Conservation (phyloP, 2,329 filamentous ascomycete genomes). For the Colletotrichum navitas region DNA sequence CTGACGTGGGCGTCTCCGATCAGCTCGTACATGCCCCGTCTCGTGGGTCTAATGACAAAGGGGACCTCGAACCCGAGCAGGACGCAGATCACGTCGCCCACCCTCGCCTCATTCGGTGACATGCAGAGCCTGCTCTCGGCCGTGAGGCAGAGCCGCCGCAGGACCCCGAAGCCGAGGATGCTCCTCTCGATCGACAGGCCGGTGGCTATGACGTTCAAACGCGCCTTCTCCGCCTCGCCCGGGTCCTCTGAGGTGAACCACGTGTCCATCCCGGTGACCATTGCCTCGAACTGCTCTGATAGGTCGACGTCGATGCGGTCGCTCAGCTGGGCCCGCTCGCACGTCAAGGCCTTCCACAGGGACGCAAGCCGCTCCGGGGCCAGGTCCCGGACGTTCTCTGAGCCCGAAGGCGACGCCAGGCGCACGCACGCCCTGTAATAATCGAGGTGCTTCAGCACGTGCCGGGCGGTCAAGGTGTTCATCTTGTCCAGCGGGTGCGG, state of each 20-base stretch:
- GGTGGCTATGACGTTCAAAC: not conserved
- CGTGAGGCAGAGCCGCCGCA: conserved; percentile 18
- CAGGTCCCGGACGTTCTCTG: conserved; percentile 14
- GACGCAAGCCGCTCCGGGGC: not conserved
- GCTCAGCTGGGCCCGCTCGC: conserved; percentile 27
- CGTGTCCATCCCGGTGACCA: not conserved
- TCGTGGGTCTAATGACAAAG: conserved; percentile 18
- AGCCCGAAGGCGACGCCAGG: conserved; percentile 9
- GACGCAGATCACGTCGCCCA: conserved; percentile 5
- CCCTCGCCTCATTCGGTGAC: conserved; percentile 3
- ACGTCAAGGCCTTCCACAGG: conserved; percentile 12
- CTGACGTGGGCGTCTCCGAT: conserved; percentile 27
- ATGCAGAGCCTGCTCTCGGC: conserved; percentile 1
- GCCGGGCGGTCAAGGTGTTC: not conserved
- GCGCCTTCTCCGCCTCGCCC: conserved; percentile 1
- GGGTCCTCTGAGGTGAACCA: conserved; percentile 15
- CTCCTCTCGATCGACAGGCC: conserved; percentile 10
- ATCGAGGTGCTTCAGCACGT: not conserved
- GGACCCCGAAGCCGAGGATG: not conserved
- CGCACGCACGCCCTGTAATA: conserved; percentile 21
- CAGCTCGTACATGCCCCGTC: conserved; percentile 15
- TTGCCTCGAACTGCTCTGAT: not conserved
- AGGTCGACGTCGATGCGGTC: conserved; percentile 27
- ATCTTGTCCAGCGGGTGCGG: conserved; percentile 2
- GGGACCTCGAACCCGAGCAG: conserved; percentile 27